Conservation (phyloP, 495 filamentous ascomycete genomes). For the Xylaria flabelliformis region DNA sequence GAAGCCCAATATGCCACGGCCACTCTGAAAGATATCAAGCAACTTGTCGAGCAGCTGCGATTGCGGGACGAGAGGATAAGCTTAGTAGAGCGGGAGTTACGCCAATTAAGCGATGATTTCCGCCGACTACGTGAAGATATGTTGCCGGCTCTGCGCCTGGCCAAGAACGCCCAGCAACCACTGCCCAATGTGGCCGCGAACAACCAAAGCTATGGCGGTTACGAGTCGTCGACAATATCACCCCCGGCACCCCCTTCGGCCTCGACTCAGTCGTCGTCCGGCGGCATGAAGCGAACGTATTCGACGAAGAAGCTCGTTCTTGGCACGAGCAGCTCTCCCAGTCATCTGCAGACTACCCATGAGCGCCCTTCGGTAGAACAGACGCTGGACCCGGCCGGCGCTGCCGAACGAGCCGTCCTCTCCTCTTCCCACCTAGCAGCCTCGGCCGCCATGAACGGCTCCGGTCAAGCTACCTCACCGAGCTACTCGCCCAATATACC, state of each 20-base stretch:
- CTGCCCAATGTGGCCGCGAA: conserved; percentile 65
- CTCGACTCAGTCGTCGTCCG: conserved; percentile 52
- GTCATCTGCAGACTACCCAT: conserved; percentile 68
- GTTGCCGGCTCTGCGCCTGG: conserved; percentile 84
- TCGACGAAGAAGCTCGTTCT: conserved; percentile 92
- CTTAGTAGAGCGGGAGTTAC: conserved; percentile 78
- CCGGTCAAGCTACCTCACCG: conserved; percentile 57
- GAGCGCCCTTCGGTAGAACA: conserved; percentile 63
- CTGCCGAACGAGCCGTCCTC: conserved; percentile 65
- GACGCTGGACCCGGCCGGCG: conserved; percentile 59
- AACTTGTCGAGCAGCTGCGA: conserved; percentile 83
- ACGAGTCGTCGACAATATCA: conserved; percentile 54
- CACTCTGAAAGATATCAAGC: conserved; percentile 88
- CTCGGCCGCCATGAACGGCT: conserved; percentile 74
- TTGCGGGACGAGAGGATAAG: conserved; percentile 86
- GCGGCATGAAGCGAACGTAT: conserved; percentile 75
- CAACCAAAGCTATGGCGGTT: conserved; percentile 46
- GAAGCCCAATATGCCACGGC: conserved; percentile 83
- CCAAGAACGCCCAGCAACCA: conserved; percentile 89
- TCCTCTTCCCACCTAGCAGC: conserved; percentile 79
- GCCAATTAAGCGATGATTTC: conserved; percentile 83
- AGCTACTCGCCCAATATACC: conserved; percentile 77
- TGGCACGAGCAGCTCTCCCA: conserved; percentile 71
- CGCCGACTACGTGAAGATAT: conserved; percentile 85
- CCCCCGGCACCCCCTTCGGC: conserved; percentile 60